phyloP scores from a whole-genome alignment of 176 grass and related monocot genomes.

The Zoysia pacifica region DNA sequence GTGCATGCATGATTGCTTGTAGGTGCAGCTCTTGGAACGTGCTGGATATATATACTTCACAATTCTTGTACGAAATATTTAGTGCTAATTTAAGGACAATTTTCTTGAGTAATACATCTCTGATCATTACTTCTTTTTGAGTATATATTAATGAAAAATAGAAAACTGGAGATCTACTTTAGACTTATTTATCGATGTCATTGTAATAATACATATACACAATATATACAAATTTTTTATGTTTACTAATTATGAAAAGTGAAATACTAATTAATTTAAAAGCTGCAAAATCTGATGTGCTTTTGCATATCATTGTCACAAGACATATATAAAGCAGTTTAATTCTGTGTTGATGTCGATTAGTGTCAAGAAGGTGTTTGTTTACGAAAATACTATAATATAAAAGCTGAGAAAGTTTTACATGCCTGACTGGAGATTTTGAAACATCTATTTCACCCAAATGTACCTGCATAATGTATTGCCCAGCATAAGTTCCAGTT shows the following conservation, averaged over 20 bases:
- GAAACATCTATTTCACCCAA: not conserved
- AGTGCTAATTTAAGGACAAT: too few species aligned
- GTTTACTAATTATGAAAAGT: not conserved
- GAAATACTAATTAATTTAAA: not conserved
- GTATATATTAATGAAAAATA: not conserved
- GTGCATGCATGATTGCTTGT: not conserved
- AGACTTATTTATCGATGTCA: not conserved
- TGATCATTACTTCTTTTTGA: not conserved
- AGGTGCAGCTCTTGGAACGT: not conserved
- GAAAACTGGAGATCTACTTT: not conserved
- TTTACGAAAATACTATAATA: too few species aligned
- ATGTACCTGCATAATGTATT: conserved; percentile 80
- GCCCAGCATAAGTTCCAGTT: conserved; percentile 71
- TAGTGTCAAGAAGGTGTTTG: too few species aligned
- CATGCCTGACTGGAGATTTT: not conserved
- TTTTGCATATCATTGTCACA: not conserved
- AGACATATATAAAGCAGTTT: too few species aligned
- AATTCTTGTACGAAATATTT: not conserved
- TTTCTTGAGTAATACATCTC: not conserved
- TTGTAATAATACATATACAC: not conserved
- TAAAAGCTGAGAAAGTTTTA: not conserved
- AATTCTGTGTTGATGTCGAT: too few species aligned
- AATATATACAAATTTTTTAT: not conserved
- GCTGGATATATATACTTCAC: not conserved
- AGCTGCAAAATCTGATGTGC: not conserved